Evolutionary conservation across 129 eudicot species (phyloP).

Genomic region (Kitagawia praeruptora): DNA sequence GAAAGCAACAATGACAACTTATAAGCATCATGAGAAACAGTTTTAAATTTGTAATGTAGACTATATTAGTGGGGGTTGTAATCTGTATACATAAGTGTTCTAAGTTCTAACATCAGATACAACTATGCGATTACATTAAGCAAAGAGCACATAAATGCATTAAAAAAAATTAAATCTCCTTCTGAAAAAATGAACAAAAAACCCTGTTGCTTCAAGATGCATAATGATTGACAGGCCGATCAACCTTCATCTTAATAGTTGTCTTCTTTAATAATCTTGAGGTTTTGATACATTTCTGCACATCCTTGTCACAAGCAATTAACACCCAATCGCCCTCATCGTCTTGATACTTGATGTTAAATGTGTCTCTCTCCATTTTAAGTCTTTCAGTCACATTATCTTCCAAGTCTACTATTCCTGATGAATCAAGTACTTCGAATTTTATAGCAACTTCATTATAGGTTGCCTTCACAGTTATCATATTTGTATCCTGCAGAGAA

Average conservation of each 20-base stretch:
- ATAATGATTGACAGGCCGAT: not conserved
- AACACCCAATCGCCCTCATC: conserved; percentile 28
- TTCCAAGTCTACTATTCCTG: conserved; percentile 19
- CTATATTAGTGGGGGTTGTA: too few species aligned
- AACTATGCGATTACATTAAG: not conserved
- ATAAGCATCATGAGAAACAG: too few species aligned
- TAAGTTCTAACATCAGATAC: not conserved
- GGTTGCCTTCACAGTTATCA: conserved; percentile 21
- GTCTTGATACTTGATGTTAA: conserved; percentile 15
- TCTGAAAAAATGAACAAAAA: too few species aligned
- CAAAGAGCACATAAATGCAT: too few species aligned
- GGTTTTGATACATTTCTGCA: not conserved
- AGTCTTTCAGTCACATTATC: conserved; percentile 22
- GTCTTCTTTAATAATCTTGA: not conserved
- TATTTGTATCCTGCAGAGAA: not conserved
- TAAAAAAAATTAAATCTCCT: too few species aligned
- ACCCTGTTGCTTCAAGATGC: not conserved
- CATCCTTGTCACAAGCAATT: conserved; percentile 14
- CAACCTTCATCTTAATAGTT: conserved; percentile 1
- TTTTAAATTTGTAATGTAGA: too few species aligned
- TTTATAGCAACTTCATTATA: conserved; percentile 15
- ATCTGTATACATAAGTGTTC: too few species aligned
- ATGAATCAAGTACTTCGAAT: conserved; percentile 15
- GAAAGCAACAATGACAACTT: too few species aligned
- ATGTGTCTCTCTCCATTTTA: conserved; percentile 12